Conservation (phyloP, 352 stramenopile genomes). For the Pilasporangium apinafurcum region DNA sequence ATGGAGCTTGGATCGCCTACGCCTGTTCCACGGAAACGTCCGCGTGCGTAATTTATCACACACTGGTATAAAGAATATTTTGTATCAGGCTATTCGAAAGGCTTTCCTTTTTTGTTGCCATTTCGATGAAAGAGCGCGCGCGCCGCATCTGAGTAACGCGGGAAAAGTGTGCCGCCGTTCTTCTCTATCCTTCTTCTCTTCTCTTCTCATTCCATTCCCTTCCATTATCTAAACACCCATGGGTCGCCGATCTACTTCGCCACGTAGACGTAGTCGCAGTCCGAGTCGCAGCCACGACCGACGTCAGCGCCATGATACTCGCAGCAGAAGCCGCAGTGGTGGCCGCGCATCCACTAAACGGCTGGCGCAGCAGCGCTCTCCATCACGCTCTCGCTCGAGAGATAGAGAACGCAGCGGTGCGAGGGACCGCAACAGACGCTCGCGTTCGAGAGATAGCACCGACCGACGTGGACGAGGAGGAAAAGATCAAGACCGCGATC, state of each 20-base stretch:
- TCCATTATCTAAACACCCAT: constrained; percentile 10
- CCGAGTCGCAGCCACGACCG: constrained; percentile 12
- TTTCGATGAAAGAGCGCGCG: no score
- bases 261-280: constrained; percentile 31
- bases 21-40: constrained; percentile 56
- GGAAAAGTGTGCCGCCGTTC: not conserved
- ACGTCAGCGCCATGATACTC: not conserved
- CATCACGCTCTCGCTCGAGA: constrained; percentile 28
- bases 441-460: constrained; percentile 17
- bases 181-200: not conserved
- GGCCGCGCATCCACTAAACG: no score
- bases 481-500: not conserved
- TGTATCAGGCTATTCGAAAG: no score
- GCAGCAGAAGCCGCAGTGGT: constrained; percentile 6
- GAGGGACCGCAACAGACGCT: constrained; percentile 16
- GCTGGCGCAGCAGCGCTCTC: constrained; percentile 23
- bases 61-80: not conserved
- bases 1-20: constrained; percentile 90
- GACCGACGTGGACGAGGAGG: constrained; percentile 1
- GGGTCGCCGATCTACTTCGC: constrained; percentile 44
- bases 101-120: no score
- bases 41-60: constrained; percentile 28
- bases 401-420: constrained; percentile 14
- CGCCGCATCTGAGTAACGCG: no score
- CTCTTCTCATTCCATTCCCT: not conserved